Evolutionary conservation across 2,329 filamentous ascomycete species (phyloP).

Genomic region (Alternaria postmessia): DNA sequence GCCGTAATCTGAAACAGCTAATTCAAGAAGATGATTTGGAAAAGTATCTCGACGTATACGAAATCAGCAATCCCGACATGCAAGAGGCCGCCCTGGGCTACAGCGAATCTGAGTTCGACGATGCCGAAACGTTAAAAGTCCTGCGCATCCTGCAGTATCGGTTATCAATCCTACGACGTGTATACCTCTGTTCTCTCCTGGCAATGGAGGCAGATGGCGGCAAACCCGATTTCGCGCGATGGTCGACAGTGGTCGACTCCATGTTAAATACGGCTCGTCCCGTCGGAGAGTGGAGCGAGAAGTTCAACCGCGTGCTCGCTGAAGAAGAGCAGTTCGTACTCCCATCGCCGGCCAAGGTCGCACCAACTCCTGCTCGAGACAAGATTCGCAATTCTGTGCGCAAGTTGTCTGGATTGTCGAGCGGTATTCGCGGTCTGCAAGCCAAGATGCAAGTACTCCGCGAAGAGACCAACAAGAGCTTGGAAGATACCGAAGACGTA

Average conservation of each 20-base stretch:
- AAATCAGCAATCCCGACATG: conserved; percentile 57
- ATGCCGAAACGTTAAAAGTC: conserved; percentile 79
- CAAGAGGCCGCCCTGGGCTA: conserved; percentile 62
- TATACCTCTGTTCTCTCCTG: conserved; percentile 87
- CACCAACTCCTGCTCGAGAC: conserved; percentile 76
- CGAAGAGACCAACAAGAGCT: conserved; percentile 82
- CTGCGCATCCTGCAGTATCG: conserved; percentile 72
- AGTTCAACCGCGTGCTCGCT: conserved; percentile 72
- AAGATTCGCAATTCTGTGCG: conserved; percentile 86
- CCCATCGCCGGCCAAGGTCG: conserved; percentile 65
- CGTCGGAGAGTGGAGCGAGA: conserved; percentile 69
- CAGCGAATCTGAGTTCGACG: conserved; percentile 73
- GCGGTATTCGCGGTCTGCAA: conserved; percentile 88
- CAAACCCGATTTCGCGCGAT: conserved; percentile 77
- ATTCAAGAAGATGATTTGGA: conserved; percentile 84
- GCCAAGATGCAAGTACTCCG: conserved; percentile 92
- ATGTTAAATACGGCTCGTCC: conserved; percentile 71
- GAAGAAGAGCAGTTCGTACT: conserved; percentile 74
- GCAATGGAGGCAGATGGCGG: conserved; percentile 85
- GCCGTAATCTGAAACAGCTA: conserved; percentile 72
- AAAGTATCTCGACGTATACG: conserved; percentile 82
- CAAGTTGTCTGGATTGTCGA: conserved; percentile 86
- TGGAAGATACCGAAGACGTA: conserved; percentile 74
- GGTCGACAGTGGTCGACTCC: conserved; percentile 79
- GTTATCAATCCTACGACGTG: conserved; percentile 80